Evolutionary conservation across 1,284 basidiomycete genomes (phyloP).

Genomic region (Ustilago lituana): DNA sequence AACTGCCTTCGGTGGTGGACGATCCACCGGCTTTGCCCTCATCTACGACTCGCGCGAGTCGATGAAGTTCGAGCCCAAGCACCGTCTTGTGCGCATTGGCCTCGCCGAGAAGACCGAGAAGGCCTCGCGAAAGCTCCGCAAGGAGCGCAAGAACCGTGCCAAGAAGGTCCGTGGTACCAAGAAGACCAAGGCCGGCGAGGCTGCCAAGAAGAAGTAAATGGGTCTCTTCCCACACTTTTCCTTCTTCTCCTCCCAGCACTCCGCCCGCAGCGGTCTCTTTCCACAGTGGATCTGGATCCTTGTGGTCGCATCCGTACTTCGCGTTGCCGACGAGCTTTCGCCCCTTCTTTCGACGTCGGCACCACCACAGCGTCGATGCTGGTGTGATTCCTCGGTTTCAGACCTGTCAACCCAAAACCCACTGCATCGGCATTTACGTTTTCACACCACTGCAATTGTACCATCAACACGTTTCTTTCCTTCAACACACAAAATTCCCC

Average conservation of each 20-base stretch:
- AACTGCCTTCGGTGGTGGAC: slow-evolving; percentile 98
- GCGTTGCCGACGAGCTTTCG: slow-evolving; percentile 42
- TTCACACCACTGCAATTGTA: slow-evolving; percentile 40
- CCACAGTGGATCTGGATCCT: slow-evolving; percentile 6
- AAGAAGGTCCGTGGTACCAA: slow-evolving; percentile 85
- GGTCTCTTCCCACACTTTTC: slow-evolving; percentile 3
- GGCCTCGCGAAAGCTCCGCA: slow-evolving; percentile 95
- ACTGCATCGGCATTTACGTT: slow-evolving; percentile 28
- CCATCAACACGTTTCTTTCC: slow-evolving; percentile 34
- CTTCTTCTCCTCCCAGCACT: slow-evolving; percentile 4
- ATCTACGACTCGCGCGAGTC: slow-evolving; percentile 96
- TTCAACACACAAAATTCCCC: neutral
- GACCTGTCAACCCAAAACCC: slow-evolving; percentile 5
- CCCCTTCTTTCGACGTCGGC: slow-evolving; percentile 50
- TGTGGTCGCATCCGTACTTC: slow-evolving; percentile 7
- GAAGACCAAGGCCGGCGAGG: slow-evolving; percentile 62
- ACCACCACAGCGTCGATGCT: slow-evolving; percentile 14
- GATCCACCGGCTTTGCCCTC: slow-evolving; percentile 92
- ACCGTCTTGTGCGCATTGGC: slow-evolving; percentile 85
- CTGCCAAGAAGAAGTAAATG: slow-evolving; percentile 63
- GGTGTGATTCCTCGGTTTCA: slow-evolving; percentile 3
- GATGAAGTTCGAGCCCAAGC: slow-evolving; percentile 92
- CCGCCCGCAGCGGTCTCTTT: slow-evolving; percentile 26
- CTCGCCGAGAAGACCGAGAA: slow-evolving; percentile 85
- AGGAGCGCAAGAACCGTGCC: slow-evolving; percentile 99